phyloP scores from a whole-genome alignment of 352 stramenopile species.

The Pythium myriotylum region DNA sequence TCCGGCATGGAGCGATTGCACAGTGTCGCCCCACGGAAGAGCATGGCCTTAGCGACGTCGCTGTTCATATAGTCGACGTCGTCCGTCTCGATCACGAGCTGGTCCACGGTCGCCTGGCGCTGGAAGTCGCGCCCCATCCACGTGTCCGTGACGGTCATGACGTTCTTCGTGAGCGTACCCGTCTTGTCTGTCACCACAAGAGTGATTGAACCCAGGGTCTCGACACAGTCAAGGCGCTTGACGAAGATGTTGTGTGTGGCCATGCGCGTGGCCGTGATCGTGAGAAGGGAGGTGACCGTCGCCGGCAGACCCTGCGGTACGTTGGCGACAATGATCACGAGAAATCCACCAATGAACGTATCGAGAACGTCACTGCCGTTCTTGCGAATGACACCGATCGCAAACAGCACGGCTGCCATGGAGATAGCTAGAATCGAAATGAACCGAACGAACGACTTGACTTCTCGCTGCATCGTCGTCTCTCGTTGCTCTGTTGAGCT shows the following conservation, averaged over 20 bases:
- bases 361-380: slow-evolving; percentile 34
- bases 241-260: slow-evolving; percentile 89
- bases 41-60: slow-evolving; percentile 33
- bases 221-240: slow-evolving; percentile 84
- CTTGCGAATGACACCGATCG: slow-evolving; percentile 39
- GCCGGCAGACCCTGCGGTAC: slow-evolving; percentile 90
- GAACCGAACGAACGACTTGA: slow-evolving; percentile 49
- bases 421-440: slow-evolving; percentile 39
- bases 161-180: slow-evolving; percentile 86
- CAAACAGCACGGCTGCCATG: slow-evolving; percentile 38
- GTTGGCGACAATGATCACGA: slow-evolving; percentile 60
- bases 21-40: slow-evolving; percentile 38
- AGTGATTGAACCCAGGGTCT: slow-evolving; percentile 87
- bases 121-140: slow-evolving; percentile 39
- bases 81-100: slow-evolving; percentile 37
- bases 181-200: slow-evolving; percentile 94
- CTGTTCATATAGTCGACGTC: slow-evolving; percentile 36
- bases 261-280: slow-evolving; percentile 81
- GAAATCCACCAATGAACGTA: slow-evolving; percentile 51
- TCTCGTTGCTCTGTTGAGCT: slow-evolving; percentile 33
- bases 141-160: slow-evolving; percentile 57
- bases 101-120: slow-evolving; percentile 25
- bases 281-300: slow-evolving; percentile 88
- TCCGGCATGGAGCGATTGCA: slow-evolving; percentile 45
- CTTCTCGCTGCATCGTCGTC: slow-evolving; percentile 52